Percentiles rank a stretch among this genome's conserved stretches.
phyloP scores from a whole-genome alignment of 345 rosid genomes.

The Turnera subulata region DNA sequence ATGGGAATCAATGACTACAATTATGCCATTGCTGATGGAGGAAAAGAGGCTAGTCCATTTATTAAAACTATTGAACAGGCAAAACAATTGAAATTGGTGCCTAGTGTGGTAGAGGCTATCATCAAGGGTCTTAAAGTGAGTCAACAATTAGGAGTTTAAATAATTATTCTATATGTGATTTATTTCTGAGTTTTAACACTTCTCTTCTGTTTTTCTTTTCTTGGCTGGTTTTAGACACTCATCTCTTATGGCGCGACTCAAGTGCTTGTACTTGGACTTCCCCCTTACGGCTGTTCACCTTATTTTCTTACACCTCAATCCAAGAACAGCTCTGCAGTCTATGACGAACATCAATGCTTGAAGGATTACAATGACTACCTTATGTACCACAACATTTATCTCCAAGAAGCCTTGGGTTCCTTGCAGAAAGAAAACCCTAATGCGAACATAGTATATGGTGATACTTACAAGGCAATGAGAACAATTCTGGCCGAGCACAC shows the following conservation, averaged over 20 bases:
- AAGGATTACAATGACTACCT: constrained; percentile 18
- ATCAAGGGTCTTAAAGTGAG: too few relatives aligned
- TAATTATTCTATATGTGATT: too few relatives aligned
- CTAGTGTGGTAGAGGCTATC: too few relatives aligned
- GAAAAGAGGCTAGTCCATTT: too few relatives aligned
- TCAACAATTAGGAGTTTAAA: too few relatives aligned
- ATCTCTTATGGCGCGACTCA: background rate
- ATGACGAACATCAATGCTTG: constrained; percentile 19
- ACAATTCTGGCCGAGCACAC: background rate
- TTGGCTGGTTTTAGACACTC: constrained; percentile 7
- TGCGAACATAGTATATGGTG: constrained; percentile 20
- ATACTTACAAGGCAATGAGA: constrained; percentile 15
- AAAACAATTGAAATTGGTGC: background rate
- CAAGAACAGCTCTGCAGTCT: constrained; percentile 6
- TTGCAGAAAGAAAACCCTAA: constrained; percentile 15
- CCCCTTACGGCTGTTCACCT: constrained; percentile 13
- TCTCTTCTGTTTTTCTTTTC: too few relatives aligned
- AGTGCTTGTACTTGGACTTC: constrained; percentile 16
- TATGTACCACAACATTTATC: constrained; percentile 18
- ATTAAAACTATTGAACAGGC: background rate
- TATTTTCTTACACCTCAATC: background rate
- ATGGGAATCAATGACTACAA: constrained; percentile 19
- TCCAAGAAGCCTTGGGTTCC: constrained; percentile 12
- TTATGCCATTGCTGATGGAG: background rate
- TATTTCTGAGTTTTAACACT: too few relatives aligned